These are phyloP conservation scores for Fonsecaea nubica DNA, from an alignment of 2,329 filamentous ascomycete genomes.

Conservation along the genomic window DNA sequence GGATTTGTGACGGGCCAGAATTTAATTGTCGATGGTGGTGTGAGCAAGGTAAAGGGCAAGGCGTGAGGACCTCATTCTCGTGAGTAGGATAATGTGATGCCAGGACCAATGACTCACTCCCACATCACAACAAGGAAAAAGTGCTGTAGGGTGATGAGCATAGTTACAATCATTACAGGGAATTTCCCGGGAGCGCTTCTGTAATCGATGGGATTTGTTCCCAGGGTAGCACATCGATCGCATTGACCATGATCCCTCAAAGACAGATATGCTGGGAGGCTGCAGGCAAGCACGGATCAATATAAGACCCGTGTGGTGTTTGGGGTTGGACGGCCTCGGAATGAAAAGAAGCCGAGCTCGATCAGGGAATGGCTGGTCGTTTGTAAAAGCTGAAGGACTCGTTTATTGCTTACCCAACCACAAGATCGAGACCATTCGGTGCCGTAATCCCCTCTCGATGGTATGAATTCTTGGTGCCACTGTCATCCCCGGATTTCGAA, in stretches of 20 bases:
- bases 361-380: neutral
- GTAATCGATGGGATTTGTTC: neutral
- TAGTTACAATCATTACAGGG: neutral
- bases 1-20: constrained; percentile 41
- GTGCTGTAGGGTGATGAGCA: too few species aligned
- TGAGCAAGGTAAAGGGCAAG: constrained; percentile 38
- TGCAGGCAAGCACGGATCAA: neutral
- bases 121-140: too few species aligned
- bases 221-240: neutral
- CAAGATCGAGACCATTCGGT: constrained; percentile 14
- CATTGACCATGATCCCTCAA: neutral
- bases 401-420: constrained; percentile 12
- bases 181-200: neutral
- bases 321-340: neutral
- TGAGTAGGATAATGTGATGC: too few species aligned
- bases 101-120: too few species aligned
- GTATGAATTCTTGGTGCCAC: neutral
- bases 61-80: neutral
- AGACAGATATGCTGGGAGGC: neutral
- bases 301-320: neutral
- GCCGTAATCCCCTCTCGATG: neutral
- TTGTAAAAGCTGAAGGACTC: neutral
- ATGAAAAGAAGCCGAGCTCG: neutral
- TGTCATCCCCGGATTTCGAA: constrained; percentile 17
- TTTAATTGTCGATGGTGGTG: constrained; percentile 40